phyloP scores from a whole-genome alignment of 495 filamentous ascomycete genomes.

The Chaetomium fimeti region DNA sequence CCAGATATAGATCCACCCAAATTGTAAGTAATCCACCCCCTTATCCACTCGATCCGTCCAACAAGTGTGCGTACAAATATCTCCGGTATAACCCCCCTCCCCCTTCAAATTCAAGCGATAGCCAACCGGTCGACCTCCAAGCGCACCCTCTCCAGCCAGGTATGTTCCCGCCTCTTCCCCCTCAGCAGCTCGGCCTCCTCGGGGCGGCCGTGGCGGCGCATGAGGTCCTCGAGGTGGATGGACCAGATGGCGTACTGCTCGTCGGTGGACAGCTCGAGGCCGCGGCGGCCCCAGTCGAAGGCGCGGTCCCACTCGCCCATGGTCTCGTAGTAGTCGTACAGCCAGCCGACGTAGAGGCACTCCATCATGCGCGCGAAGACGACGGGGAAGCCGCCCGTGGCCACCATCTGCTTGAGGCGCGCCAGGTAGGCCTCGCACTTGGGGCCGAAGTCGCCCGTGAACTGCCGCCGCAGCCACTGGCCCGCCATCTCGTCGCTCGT shows the following conservation, averaged over 20 bases:
- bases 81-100: no score
- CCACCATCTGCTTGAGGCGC: neutral
- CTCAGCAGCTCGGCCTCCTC: slow-evolving; percentile 31
- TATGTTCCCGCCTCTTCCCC: slow-evolving; percentile 21
- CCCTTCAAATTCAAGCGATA: neutral
- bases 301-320: slow-evolving; percentile 27
- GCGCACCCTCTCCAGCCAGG: slow-evolving; percentile 30
- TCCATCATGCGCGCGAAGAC: slow-evolving; percentile 28
- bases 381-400: slow-evolving; percentile 11
- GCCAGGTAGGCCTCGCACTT: slow-evolving; percentile 17
- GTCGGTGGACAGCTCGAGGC: slow-evolving; percentile 25
- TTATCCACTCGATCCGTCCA: no score
- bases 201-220: slow-evolving; percentile 26
- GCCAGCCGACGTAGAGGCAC: slow-evolving; percentile 30
- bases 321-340: slow-evolving; percentile 34
- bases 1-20: no score
- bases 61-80: no score
- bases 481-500: slow-evolving; percentile 26
- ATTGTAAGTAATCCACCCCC: no score
- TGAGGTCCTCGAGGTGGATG: slow-evolving; percentile 33
- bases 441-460: slow-evolving; percentile 23
- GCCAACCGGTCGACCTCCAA: slow-evolving; percentile 28
- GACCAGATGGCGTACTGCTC: slow-evolving; percentile 36
- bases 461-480: slow-evolving; percentile 28
- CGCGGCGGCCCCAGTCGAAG: slow-evolving; percentile 26